These are phyloP conservation scores for Insectozyma bohioensis DNA, from an alignment of 1,139 yeast species.

Conservation along the genomic window DNA sequence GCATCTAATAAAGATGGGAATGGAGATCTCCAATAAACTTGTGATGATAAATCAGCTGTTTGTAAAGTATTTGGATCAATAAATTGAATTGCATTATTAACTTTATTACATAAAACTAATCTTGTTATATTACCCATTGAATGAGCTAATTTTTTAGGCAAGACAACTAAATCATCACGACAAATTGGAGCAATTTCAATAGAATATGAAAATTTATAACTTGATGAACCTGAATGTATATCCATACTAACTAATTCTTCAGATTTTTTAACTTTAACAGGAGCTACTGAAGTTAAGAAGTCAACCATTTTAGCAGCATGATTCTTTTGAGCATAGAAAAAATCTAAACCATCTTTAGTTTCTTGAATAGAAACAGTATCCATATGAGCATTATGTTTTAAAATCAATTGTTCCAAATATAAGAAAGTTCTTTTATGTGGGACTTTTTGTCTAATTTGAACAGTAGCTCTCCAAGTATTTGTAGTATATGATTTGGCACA, in stretches of 20 bases:
- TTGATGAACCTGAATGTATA: conserved; percentile 85
- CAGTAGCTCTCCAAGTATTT: conserved; percentile 96
- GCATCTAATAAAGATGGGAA: conserved; percentile 77
- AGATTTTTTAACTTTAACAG: conserved; percentile 80
- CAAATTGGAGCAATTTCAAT: conserved; percentile 97
- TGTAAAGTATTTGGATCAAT: conserved; percentile 83
- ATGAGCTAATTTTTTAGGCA: conserved; percentile 83
- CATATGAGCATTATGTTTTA: conserved; percentile 90
- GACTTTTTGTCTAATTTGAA: conserved; percentile 96
- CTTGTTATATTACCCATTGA: conserved; percentile 82
- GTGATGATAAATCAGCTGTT: conserved; percentile 71
- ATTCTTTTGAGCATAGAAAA: conserved; percentile 82
- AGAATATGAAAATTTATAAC: conserved; percentile 88
- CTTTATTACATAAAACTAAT: conserved; percentile 80
- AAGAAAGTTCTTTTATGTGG: conserved; percentile 95
- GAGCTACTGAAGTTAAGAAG: conserved; percentile 82
- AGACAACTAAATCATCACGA: conserved; percentile 90
- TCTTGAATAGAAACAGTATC: conserved; percentile 94
- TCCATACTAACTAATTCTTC: conserved; percentile 92
- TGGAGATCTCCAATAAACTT: conserved; percentile 85
- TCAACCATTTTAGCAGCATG: conserved; percentile 95
- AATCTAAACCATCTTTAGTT: conserved; percentile 91
- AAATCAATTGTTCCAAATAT: conserved; percentile 89
- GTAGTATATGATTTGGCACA: conserved; percentile 96
- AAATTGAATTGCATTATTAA: conserved; percentile 81